phyloP scores from a whole-genome alignment of 2,329 filamentous ascomycete genomes.

The Gaeumannomyces tritici region DNA sequence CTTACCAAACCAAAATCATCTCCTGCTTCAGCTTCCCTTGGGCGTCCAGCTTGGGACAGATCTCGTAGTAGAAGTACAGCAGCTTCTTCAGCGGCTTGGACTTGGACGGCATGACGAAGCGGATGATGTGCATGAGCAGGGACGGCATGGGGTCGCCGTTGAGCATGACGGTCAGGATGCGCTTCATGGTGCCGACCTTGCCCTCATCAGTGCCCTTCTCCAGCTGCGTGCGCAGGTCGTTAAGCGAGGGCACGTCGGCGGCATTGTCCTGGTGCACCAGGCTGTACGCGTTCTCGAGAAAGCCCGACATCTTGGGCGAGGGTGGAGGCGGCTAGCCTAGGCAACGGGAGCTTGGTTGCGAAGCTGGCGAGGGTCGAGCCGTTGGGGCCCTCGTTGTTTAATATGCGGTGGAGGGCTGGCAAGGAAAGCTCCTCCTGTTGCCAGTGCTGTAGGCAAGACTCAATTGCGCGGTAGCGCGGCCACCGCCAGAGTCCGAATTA shows the following conservation, averaged over 20 bases:
- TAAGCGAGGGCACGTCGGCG: constrained; percentile 80
- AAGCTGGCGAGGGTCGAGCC: not conserved
- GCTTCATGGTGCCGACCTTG: constrained; percentile 94
- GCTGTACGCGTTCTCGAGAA: constrained; percentile 91
- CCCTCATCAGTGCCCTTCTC: constrained; percentile 90
- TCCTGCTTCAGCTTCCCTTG: constrained; percentile 96
- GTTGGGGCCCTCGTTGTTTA: not conserved
- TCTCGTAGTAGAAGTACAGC: constrained; percentile 98
- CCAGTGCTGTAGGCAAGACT: not conserved
- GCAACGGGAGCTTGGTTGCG: not conserved
- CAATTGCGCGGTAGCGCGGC: not conserved
- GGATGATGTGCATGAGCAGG: constrained; percentile 98
- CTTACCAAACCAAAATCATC: constrained; percentile 97
- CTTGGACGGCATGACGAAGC: constrained; percentile 98
- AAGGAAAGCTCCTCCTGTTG: not conserved
- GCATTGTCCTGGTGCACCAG: constrained; percentile 97
- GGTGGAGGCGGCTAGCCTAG: constrained; percentile 2
- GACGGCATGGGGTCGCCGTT: constrained; percentile 95
- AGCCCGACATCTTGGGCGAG: constrained; percentile 70
- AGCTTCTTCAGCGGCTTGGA: constrained; percentile 96
- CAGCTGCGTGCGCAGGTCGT: constrained; percentile 85
- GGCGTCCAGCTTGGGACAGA: constrained; percentile 90
- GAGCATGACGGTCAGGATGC: constrained; percentile 92
- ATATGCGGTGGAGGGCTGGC: not conserved
- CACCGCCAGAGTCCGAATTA: not conserved